Evolutionary conservation across 768 basidiomycete species (phyloP).

Genomic region (Tricholoma saponaceum): DNA sequence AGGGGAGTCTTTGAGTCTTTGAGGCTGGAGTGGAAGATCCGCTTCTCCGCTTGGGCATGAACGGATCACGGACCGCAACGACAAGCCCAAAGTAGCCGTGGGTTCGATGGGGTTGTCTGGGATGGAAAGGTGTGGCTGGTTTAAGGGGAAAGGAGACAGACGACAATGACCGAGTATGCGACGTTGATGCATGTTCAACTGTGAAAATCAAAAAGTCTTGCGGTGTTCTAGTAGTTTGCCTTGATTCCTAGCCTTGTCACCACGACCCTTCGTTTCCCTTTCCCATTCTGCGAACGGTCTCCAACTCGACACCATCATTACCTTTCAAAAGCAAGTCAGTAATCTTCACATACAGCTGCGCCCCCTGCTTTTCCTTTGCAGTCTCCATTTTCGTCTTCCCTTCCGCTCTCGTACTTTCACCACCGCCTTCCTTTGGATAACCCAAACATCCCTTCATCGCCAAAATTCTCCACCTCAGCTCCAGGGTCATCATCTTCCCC

Average conservation of each 20-base stretch:
- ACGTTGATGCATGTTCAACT: neutral
- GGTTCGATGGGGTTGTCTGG: neutral
- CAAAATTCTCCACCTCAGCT: constrained; percentile 3
- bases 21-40: constrained; percentile 1
- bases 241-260: neutral
- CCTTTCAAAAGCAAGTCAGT: constrained; percentile 63
- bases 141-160: neutral
- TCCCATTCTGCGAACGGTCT: constrained; percentile 65
- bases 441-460: neutral
- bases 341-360: constrained; percentile 56
- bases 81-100: neutral
- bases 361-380: constrained; percentile 4
- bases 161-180: neutral
- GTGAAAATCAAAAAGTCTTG: neutral
- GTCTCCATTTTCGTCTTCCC: constrained; percentile 19
- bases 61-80: neutral
- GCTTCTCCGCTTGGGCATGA: neutral
- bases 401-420: constrained; percentile 32
- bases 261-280: constrained; percentile 8
- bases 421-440: constrained; percentile 18
- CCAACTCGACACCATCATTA: constrained; percentile 59
- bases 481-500: constrained; percentile 17
- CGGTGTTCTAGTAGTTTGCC: neutral
- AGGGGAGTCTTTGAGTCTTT: neutral
- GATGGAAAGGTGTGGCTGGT: neutral